phyloP scores from a whole-genome alignment of 192 early-diverging fungal species.

The Mortierella claussenii region DNA sequence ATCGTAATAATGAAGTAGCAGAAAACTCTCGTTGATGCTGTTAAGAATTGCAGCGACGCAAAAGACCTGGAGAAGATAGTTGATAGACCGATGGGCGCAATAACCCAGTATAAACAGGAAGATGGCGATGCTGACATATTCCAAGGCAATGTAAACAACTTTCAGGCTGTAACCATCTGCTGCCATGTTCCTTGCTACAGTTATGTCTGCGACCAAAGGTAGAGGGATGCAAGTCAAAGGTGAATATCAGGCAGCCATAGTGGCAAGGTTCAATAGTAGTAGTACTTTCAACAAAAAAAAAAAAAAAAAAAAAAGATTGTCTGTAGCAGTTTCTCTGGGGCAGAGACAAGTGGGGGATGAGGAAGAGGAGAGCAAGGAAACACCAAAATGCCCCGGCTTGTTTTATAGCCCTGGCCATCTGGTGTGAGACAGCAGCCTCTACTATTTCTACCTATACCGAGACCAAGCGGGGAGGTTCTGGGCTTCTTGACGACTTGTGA shows the following conservation, averaged over 20 bases:
- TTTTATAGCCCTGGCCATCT: too few species aligned
- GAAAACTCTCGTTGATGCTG: slow-evolving; percentile 35
- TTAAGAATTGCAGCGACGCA: slow-evolving; percentile 34
- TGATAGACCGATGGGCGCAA: slow-evolving; percentile 21
- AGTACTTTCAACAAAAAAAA: neutral
- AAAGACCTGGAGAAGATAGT: slow-evolving; percentile 31
- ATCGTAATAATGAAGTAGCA: slow-evolving; percentile 15
- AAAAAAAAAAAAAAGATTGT: neutral
- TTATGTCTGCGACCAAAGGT: neutral
- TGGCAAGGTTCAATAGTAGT: neutral
- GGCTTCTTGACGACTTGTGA: too few species aligned
- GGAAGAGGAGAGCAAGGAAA: too few species aligned
- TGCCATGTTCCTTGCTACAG: neutral
- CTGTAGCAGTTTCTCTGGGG: neutral
- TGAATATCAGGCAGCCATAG: neutral
- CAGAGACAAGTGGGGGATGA: neutral
- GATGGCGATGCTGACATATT: slow-evolving; percentile 31
- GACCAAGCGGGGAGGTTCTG: too few species aligned
- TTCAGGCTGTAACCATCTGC: slow-evolving; percentile 15
- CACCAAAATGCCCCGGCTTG: too few species aligned
- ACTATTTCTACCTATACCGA: too few species aligned
- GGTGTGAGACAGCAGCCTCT: too few species aligned
- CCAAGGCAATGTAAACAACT: slow-evolving; percentile 14
- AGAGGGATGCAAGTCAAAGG: neutral
- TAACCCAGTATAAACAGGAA: slow-evolving; percentile 23